These are phyloP conservation scores for Aspergillus quadricinctus DNA, from an alignment of 2,329 filamentous ascomycete genomes.

Conservation along the genomic window DNA sequence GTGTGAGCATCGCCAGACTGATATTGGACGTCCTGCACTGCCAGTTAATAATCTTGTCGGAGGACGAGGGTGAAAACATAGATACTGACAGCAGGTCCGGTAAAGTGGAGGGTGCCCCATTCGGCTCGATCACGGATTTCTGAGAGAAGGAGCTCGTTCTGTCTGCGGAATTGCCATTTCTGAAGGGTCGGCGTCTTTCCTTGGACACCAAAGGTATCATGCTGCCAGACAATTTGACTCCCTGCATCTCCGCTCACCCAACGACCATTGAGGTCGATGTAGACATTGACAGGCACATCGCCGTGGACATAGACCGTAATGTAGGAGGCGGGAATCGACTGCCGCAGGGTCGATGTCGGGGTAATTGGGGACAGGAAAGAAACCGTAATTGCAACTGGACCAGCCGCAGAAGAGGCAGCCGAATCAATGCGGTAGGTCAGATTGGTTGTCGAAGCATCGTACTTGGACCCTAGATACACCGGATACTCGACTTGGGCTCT, in stretches of 20 bases:
- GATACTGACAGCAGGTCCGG: conserved; percentile 54
- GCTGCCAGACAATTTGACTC: conserved; percentile 66
- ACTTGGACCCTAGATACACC: conserved; percentile 56
- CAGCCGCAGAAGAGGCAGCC: conserved; percentile 26
- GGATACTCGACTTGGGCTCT: conserved; percentile 58
- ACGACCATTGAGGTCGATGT: conserved; percentile 67
- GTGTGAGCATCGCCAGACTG: conserved; percentile 65
- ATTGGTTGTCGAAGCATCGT: conserved; percentile 68
- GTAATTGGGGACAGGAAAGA: conserved; percentile 74
- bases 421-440: conserved; percentile 59
- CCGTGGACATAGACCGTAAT: conserved; percentile 67
- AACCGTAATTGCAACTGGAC: conserved; percentile 51
- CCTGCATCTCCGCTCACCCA: conserved; percentile 76
- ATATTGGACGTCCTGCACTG: conserved; percentile 54
- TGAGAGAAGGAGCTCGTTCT: conserved; percentile 63
- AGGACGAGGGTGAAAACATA: neutral
- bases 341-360: conserved; percentile 72
- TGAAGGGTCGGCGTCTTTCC: conserved; percentile 38
- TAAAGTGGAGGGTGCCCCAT: conserved; percentile 79
- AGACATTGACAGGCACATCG: conserved; percentile 57
- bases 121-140: conserved; percentile 71
- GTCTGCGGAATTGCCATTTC: conserved; percentile 40
- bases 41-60: conserved; percentile 10
- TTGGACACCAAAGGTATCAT: conserved; percentile 45
- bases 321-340: conserved; percentile 79